Conservation (phyloP, 1,284 basidiomycete species). For the Sanghuangporus weigelae region DNA sequence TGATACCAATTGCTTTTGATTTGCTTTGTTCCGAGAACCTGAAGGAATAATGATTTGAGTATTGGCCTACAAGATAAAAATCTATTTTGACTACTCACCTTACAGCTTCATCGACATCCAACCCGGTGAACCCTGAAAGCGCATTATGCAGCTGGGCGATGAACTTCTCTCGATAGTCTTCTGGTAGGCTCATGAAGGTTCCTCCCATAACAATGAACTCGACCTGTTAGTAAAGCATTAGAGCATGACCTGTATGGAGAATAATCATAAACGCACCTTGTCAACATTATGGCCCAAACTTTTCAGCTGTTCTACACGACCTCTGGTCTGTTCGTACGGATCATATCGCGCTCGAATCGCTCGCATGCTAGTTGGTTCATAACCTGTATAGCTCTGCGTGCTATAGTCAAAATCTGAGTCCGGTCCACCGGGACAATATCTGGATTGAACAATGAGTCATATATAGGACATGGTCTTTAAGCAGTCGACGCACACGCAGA, state of each 20-base stretch:
- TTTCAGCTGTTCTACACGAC: conserved; percentile 93
- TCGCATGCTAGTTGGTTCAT: conserved; percentile 98
- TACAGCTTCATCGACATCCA: conserved; percentile 97
- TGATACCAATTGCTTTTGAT: conserved; percentile 98
- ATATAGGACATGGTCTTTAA: background rate
- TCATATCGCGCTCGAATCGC: conserved; percentile 98
- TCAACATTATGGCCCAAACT: conserved; percentile 95
- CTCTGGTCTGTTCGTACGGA: conserved; percentile 96
- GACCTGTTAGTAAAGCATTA: conserved; percentile 46
- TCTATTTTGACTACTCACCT: conserved; percentile 37
- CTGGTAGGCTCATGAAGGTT: conserved; percentile 99
- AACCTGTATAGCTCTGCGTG: conserved; percentile 96
- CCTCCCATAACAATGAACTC: conserved; percentile 99
- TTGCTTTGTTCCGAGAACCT: conserved; percentile 95
- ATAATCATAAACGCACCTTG: conserved; percentile 54
- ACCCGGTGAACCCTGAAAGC: conserved; percentile 89
- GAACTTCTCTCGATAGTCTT: conserved; percentile 92
- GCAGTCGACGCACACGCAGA: conserved; percentile 74
- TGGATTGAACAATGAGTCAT: conserved; percentile 27
- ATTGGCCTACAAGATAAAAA: too few species aligned
- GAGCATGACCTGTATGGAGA: background rate
- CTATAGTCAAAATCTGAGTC: conserved; percentile 99
- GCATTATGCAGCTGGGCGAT: conserved; percentile 97
- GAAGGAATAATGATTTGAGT: conserved; percentile 3
- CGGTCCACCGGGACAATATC: conserved; percentile 98